Percentiles rank a stretch among this genome's conserved stretches.
These are phyloP conservation scores for Coemansia sp. DNA, from an alignment of 192 early-diverging fungal genomes.

Conservation along the genomic window DNA sequence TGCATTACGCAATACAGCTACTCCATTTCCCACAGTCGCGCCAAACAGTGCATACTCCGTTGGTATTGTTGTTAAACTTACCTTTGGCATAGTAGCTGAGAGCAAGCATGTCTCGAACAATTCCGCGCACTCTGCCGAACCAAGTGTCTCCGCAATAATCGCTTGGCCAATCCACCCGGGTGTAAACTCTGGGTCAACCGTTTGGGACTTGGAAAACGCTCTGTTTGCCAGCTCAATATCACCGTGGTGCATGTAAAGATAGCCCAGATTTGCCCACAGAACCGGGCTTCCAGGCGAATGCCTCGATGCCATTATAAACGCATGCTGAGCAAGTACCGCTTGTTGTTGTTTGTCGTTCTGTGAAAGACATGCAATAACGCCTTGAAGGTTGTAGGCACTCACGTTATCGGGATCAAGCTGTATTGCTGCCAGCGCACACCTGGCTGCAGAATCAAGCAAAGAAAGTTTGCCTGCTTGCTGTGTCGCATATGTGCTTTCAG, in stretches of 20 bases:
- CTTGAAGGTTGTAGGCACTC: slow-evolving; percentile 72
- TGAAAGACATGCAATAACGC: slow-evolving; percentile 57
- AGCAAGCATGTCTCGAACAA: slow-evolving; percentile 77
- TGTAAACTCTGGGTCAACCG: slow-evolving; percentile 75
- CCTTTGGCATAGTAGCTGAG: slow-evolving; percentile 3
- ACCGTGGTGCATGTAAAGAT: slow-evolving; percentile 64
- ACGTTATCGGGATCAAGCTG: slow-evolving; percentile 61
- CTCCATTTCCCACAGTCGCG: no score
- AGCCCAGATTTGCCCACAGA: slow-evolving; percentile 84
- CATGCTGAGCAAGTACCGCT: slow-evolving; percentile 75
- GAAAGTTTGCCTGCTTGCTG: background rate
- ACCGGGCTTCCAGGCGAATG: slow-evolving; percentile 62
- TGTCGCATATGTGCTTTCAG: background rate
- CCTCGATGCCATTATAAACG: slow-evolving; percentile 79
- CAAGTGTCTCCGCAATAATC: slow-evolving; percentile 63
- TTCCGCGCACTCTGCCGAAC: slow-evolving; percentile 58
- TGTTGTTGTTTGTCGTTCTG: slow-evolving; percentile 11
- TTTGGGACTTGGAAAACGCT: slow-evolving; percentile 71
- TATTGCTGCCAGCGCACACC: slow-evolving; percentile 57
- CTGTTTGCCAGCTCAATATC: slow-evolving; percentile 77
- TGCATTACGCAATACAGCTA: no score
- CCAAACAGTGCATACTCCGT: no score
- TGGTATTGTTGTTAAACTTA: background rate
- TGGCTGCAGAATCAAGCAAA: slow-evolving; percentile 28
- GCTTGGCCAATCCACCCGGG: slow-evolving; percentile 88